Base-by-base conservation (phyloP, 352 stramenopile genomes). In the Globisporangium cystogenes region DNA sequence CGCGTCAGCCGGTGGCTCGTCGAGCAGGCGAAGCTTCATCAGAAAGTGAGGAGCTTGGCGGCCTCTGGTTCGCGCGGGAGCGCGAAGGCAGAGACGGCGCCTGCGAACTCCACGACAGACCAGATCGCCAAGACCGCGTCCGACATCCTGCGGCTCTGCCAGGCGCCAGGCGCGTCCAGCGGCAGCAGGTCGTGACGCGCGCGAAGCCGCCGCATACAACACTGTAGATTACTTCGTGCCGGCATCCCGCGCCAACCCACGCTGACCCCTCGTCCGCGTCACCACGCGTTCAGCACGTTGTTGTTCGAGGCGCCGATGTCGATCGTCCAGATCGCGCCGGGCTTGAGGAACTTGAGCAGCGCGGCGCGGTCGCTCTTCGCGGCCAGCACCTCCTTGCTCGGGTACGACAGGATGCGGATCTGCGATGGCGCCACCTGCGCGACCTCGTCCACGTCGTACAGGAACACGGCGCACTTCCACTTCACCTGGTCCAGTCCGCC, bases 401-500 rank as follows among this genome's bases (percentile, higher is more conserved):
- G 80, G 64, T 90, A 89, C 51, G 76, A 64, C 15, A 87, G 53
- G 42, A 93, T 80, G n/a, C 70, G 72, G 61, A 91, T 93, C 61
- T 93, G 83, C 1, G 83, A 82, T 33, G 83, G 83, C 4, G 83
- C 83, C 6, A 91, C 68, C 29, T 87, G 76, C 1, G 83, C 60
- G 16, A 93, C 83, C 59, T 91, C 83, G 26, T 93, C 83, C 12
- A 84, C 68, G 40, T 93, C 83, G 53, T 90, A 93, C 39, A 93
- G 45, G 52, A 90, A 93, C 44, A 86, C 66, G 11, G 83, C 83
- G 37, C 83, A 93, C 48, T 88, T 87, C 83, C 83, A 93, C 60
- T 93, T 93, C 31, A 91, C 76, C 66, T 93, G 74, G 59, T 93
- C 83, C 21, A 93, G 68, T 8, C 83, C 83, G 37, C 83, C 83